phyloP scores from a whole-genome alignment of 2,329 filamentous ascomycete species.

The Colletotrichum lini region DNA sequence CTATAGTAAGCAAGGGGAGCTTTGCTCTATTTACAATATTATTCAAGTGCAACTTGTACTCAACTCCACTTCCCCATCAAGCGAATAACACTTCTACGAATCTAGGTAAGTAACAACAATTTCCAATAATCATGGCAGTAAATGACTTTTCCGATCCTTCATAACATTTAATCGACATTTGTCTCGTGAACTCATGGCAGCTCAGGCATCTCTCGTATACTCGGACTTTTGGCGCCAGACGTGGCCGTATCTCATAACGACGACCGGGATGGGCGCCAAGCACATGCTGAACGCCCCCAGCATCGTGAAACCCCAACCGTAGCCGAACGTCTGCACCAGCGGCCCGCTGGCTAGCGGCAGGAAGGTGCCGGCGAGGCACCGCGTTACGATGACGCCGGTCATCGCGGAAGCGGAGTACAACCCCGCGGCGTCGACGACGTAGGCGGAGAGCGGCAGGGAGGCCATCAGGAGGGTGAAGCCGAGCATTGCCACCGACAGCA shows the following conservation, averaged over 20 bases:
- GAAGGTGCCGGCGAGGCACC: conserved; percentile 70
- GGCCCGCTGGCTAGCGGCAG: conserved; percentile 67
- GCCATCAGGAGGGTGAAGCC: conserved; percentile 62
- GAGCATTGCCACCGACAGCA: conserved; percentile 60
- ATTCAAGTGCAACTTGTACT: neutral
- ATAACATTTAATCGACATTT: neutral
- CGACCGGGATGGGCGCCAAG: conserved; percentile 65
- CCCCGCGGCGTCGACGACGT: conserved; percentile 71
- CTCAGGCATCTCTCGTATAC: conserved; percentile 60
- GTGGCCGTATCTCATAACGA: conserved; percentile 65
- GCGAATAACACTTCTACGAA: too few species aligned
- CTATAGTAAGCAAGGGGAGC: too few species aligned
- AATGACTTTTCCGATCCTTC: neutral
- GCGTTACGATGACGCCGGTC: conserved; percentile 68
- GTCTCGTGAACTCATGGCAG: conserved; percentile 6
- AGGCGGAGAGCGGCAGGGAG: conserved; percentile 66
- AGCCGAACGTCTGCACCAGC: conserved; percentile 63
- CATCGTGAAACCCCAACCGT: conserved; percentile 65
- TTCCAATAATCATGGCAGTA: too few species aligned
- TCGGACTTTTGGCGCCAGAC: conserved; percentile 65
- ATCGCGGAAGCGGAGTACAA: conserved; percentile 70
- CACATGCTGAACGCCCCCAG: conserved; percentile 58
- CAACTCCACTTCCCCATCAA: neutral
- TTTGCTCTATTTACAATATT: neutral
- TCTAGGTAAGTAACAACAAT: neutral